Evolutionary conservation across 2,329 filamentous ascomycete genomes (phyloP), one percentile per base, ranked within the genome.

Genomic region (Colletotrichum cereale): DNA sequence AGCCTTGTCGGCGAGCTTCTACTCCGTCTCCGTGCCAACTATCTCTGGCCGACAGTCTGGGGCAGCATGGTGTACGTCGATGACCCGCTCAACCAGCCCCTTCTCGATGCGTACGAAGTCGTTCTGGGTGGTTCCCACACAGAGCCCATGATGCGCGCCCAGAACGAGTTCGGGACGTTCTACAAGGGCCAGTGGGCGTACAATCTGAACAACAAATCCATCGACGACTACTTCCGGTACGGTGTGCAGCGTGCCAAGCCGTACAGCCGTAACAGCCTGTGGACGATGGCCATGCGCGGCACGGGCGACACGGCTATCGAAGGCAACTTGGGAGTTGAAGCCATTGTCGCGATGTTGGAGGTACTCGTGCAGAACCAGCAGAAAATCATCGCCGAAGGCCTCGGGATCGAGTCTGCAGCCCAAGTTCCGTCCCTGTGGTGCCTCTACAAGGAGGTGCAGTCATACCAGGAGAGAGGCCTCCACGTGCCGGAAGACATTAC

Each of bases 21-120:
- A 1, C 86, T 94, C 7, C 86, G 92, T 8, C 84, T 92, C 36
- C 86, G 89, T 47, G 92, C 92, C 21, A 94, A 94, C 79, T 94
- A 93, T 76, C 83, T 94, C 61, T 94, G 92, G 92, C 92, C 92
- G 0, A 87, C 91, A 1, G 84, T 89, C 78, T 94, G 92, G 92
- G 88, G 86, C 7, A 88, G 86, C 73, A 93, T 93, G 86, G 92
- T 94, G 76, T 89, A 90, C 76, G 87, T 93, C 1, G 92, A 94
- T 72, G 92, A 94, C 76, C 84, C 88, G 3, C 84, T 86, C 38
- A 94, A 90, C 75, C 90, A 93, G 77, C 88, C 90, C 0, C 85
- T 93, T 6, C 90, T 92, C 0, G 90, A 94, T 75, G 91, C 91
- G n/a, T 94, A 90, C 77, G 92, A 90, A 50, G 88, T 94, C 67